These are phyloP conservation scores for Coemansia sp. DNA, from an alignment of 192 early-diverging fungal genomes.

Conservation along the genomic window DNA sequence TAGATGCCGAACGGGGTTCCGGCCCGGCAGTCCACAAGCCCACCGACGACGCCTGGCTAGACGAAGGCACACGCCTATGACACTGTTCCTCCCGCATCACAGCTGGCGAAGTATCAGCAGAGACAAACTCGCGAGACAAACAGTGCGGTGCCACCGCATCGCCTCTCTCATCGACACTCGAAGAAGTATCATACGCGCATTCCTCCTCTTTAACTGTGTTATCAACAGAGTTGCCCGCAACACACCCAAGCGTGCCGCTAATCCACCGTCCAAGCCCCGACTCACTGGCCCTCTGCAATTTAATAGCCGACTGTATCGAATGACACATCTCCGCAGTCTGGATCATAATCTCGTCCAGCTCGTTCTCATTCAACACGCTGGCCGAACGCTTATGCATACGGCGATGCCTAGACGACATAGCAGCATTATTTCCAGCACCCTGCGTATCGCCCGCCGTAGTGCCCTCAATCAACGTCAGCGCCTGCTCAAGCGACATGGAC, in stretches of 20 bases:
- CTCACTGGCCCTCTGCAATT: constrained; percentile 28
- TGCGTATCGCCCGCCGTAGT: constrained; percentile 1
- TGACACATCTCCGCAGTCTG: constrained; percentile 51
- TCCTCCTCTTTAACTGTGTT: neutral
- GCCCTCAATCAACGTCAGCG: constrained; percentile 42
- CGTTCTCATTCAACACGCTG: constrained; percentile 36
- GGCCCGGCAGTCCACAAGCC: constrained; percentile 2
- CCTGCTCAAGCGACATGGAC: constrained; percentile 46
- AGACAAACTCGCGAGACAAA: constrained; percentile 13
- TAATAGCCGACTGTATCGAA: constrained; percentile 49
- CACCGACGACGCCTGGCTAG: constrained; percentile 4
- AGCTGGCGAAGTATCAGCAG: constrained; percentile 18
- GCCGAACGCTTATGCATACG: constrained; percentile 42
- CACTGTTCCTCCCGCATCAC: neutral
- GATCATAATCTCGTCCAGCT: constrained; percentile 55
- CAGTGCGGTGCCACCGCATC: neutral
- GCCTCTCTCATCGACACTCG: neutral
- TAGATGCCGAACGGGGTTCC: neutral
- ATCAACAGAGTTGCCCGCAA: neutral
- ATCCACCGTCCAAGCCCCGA: constrained; percentile 47
- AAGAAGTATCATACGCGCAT: neutral
- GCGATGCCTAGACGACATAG: constrained; percentile 13
- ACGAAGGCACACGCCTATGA: neutral
- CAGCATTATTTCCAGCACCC: neutral
- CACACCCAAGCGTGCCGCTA: constrained; percentile 14